phyloP scores from a whole-genome alignment of 352 stramenopile species.

The Pythium phragmiticola region DNA sequence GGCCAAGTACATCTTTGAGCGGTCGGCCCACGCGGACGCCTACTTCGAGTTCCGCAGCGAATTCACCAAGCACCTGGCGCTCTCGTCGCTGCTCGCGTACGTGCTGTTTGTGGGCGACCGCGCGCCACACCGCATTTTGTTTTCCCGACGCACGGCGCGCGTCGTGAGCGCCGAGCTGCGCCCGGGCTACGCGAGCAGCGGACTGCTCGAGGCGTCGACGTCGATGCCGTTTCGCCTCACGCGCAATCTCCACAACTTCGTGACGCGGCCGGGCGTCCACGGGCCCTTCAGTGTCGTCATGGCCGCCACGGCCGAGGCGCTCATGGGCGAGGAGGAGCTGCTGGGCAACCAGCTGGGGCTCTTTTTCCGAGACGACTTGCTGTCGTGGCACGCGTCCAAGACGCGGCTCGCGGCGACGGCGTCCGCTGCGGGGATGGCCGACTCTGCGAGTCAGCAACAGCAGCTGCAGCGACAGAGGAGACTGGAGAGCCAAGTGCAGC shows the following conservation, averaged over 20 bases:
- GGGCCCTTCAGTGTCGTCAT: constrained; percentile 86
- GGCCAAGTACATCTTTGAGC: constrained; percentile 82
- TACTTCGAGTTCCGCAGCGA: constrained; percentile 87
- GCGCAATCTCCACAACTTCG: constrained; percentile 87
- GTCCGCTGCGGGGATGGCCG: constrained; percentile 14
- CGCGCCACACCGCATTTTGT: constrained; percentile 80
- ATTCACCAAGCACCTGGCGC: constrained; percentile 84
- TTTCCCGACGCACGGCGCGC: constrained; percentile 73
- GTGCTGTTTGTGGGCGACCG: constrained; percentile 83
- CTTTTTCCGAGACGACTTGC: constrained; percentile 87
- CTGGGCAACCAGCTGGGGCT: constrained; percentile 84
- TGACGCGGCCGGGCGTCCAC: constrained; percentile 81
- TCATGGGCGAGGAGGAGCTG: constrained; percentile 83
- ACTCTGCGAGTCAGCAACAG: constrained; percentile 4
- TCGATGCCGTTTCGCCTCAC: constrained; percentile 90
- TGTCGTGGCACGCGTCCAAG: constrained; percentile 88
- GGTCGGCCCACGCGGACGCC: constrained; percentile 67
- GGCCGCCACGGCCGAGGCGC: constrained; percentile 72
- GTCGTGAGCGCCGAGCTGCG: constrained; percentile 85
- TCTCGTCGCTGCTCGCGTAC: constrained; percentile 87
- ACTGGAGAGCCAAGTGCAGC: constrained; percentile 77
- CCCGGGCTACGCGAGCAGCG: constrained; percentile 81
- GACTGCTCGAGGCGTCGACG: constrained; percentile 74
- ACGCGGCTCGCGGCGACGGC: constrained; percentile 43
- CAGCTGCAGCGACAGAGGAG: constrained; percentile 45